Evolutionary conservation across 108 stramenopile genomes (phyloP).

Genomic region (Conticribra guillardii): DNA sequence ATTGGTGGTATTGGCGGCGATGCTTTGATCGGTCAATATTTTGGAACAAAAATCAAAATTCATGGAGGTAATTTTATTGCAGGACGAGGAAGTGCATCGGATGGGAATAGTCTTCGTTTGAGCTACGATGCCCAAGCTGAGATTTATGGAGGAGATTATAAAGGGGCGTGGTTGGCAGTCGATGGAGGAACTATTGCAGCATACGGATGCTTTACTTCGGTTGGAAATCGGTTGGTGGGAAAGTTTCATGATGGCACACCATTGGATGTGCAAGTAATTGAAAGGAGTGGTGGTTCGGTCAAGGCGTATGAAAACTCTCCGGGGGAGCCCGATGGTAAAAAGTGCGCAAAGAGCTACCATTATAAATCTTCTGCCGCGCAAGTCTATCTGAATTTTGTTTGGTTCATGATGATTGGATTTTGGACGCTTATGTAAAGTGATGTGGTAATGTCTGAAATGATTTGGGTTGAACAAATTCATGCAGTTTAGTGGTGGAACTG

Average conservation of each 20-base stretch:
- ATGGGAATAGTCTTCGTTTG: constrained; percentile 18
- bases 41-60: constrained; percentile 19
- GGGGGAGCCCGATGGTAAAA: too few relatives aligned
- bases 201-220: constrained; percentile 15
- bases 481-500: too few relatives aligned
- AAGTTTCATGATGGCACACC: constrained; percentile 21
- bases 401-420: too few relatives aligned
- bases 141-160: constrained; percentile 19
- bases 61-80: constrained; percentile 28
- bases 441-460: too few relatives aligned
- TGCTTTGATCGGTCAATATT: constrained; percentile 12
- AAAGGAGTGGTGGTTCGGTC: constrained; percentile 17
- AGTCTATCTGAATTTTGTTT: too few relatives aligned
- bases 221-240: constrained; percentile 23
- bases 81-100: constrained; percentile 6
- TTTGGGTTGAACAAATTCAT: too few relatives aligned
- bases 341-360: too few relatives aligned
- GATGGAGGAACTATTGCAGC: constrained; percentile 23
- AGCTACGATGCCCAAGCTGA: constrained; percentile 17
- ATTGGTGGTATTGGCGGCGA: constrained; percentile 20
- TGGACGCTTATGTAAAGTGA: too few relatives aligned
- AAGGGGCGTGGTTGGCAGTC: constrained; percentile 16
- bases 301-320: too few relatives aligned
- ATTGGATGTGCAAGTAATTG: constrained; percentile 22
- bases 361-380: too few relatives aligned